Evolutionary conservation across 805 yeast species (phyloP).

Genomic region (Metschnikowia gelsemii): DNA sequence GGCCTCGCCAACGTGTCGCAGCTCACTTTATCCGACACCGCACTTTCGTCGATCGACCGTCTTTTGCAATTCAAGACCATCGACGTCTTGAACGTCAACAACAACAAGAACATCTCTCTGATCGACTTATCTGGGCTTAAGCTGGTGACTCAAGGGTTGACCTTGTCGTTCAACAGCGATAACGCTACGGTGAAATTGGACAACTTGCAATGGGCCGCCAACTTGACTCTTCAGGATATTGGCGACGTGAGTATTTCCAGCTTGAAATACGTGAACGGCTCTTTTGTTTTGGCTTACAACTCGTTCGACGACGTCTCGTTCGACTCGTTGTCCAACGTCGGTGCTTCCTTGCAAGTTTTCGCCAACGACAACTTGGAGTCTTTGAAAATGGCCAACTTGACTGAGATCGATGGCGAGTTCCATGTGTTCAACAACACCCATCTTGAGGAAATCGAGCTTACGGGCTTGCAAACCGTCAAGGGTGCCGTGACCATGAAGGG

Average conservation of each 20-base stretch:
- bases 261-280: slow-evolving; percentile 42
- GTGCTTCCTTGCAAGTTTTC: slow-evolving; percentile 41
- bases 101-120: slow-evolving; percentile 42
- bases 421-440: slow-evolving; percentile 41
- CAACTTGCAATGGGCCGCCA: slow-evolving; percentile 41
- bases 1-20: slow-evolving; percentile 35
- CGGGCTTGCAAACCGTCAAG: slow-evolving; percentile 31
- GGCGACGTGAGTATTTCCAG: slow-evolving; percentile 29
- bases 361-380: slow-evolving; percentile 43
- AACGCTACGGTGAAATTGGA: slow-evolving; percentile 30
- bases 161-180: slow-evolving; percentile 42
- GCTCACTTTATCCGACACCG: slow-evolving; percentile 43
- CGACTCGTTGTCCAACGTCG: slow-evolving; percentile 33
- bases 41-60: slow-evolving; percentile 36
- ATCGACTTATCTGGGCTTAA: slow-evolving; percentile 34
- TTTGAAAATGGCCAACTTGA: slow-evolving; percentile 29
- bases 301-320: slow-evolving; percentile 33
- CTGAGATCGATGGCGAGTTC: slow-evolving; percentile 42
- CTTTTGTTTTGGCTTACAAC: slow-evolving; percentile 41
- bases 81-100: slow-evolving; percentile 39
- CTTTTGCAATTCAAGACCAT: slow-evolving; percentile 31
- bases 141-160: slow-evolving; percentile 35
- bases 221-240: slow-evolving; percentile 45
- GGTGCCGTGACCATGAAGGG: slow-evolving; percentile 44
- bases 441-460: slow-evolving; percentile 33